A percentile compares a stretch with the other conserved stretches of the same genome.
Evolutionary conservation across 768 basidiomycete species (phyloP).

Genomic region (Lactarius quietus): DNA sequence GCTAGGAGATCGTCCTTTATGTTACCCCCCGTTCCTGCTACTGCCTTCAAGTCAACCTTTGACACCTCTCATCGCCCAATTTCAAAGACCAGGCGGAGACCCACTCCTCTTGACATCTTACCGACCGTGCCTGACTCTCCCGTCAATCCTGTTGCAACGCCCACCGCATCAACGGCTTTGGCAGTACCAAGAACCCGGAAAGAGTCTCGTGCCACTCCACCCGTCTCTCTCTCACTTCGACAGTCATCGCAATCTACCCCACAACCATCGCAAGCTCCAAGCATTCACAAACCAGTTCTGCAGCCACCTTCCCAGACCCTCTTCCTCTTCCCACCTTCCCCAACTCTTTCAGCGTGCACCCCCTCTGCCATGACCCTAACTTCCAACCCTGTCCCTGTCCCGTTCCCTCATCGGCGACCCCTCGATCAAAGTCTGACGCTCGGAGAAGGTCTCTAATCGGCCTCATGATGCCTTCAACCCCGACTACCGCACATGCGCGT

Average conservation of each 20-base stretch:
- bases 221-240: conserved; percentile 54
- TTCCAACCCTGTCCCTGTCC: conserved; percentile 50
- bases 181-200: conserved; percentile 43
- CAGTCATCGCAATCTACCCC: conserved; percentile 27
- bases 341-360: conserved; percentile 51
- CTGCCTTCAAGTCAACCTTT: conserved; percentile 54
- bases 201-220: conserved; percentile 51
- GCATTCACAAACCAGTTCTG: conserved; percentile 27
- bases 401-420: conserved; percentile 63
- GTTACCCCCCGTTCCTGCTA: conserved; percentile 37
- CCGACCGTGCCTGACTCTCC: conserved; percentile 76
- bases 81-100: conserved; percentile 55
- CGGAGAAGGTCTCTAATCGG: conserved; percentile 74
- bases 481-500: conserved; percentile 78
- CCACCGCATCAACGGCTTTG: conserved; percentile 26
- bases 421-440: conserved; percentile 62
- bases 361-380: conserved; percentile 82
- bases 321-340: conserved; percentile 85
- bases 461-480: conserved; percentile 60
- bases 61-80: conserved; percentile 34
- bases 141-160: conserved; percentile 46
- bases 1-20: conserved; percentile 24
- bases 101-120: conserved; percentile 56
- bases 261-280: conserved; percentile 27
- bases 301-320: conserved; percentile 75